A percentile compares a stretch with the other conserved stretches of the same genome.
Evolutionary conservation across 2,329 filamentous ascomycete genomes (phyloP).

Genomic region (Xylariomycetidae sp.): DNA sequence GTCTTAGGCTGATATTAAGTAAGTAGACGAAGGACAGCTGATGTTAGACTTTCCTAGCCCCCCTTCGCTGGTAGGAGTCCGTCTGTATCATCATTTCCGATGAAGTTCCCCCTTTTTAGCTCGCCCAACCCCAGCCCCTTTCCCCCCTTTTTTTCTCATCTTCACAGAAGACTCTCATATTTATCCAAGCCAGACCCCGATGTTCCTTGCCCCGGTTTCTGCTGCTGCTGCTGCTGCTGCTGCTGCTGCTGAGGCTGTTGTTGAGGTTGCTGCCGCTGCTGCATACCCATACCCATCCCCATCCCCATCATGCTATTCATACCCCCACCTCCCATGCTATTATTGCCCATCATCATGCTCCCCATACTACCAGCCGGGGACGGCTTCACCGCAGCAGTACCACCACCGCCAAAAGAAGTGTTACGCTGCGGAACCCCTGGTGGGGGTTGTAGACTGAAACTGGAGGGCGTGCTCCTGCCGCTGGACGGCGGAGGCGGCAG

Average conservation of each 20-base stretch:
- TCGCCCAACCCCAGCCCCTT: background rate
- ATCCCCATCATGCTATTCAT: conserved; percentile 6
- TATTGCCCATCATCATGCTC: conserved; percentile 12
- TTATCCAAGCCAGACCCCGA: conserved; percentile 52
- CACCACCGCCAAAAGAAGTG: conserved; percentile 14
- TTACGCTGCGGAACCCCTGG: conserved; percentile 30
- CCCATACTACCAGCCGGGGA: conserved; percentile 16
- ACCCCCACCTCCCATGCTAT: background rate
- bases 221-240: conserved; percentile 21
- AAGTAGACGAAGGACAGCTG: too few species aligned
- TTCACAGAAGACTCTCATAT: conserved; percentile 61
- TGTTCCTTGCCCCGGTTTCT: conserved; percentile 1
- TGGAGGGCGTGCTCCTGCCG: conserved; percentile 24
- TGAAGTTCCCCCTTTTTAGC: background rate
- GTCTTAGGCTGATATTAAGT: too few species aligned
- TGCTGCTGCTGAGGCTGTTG: conserved; percentile 21
- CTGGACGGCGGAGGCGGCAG: conserved; percentile 49
- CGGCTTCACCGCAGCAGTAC: conserved; percentile 12
- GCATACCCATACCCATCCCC: conserved; percentile 18
- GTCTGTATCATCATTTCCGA: too few species aligned
- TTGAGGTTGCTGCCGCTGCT: conserved; percentile 20
- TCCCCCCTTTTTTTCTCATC: background rate
- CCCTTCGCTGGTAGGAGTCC: too few species aligned
- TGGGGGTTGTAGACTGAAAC: conserved; percentile 46
- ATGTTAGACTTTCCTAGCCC: too few species aligned